Evolutionary conservation across 768 basidiomycete genomes (phyloP), one percentile per base, ranked within the genome.

Genomic region (Royoungia palumana): DNA sequence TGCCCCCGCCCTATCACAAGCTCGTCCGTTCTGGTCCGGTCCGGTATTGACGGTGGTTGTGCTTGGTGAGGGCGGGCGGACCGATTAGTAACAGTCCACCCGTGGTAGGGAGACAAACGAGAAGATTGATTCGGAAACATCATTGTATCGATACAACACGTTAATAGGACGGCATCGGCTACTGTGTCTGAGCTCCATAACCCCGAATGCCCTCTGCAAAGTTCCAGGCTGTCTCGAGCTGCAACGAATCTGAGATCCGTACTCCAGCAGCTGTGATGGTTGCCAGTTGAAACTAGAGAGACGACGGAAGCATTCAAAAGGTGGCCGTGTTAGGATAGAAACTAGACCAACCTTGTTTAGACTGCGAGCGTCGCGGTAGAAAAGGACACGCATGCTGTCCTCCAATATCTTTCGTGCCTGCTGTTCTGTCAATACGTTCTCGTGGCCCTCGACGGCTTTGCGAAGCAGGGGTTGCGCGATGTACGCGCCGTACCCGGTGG

Each of bases 351-450:
- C 94, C 82, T 97, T 96, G 78, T 98, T 89, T 67, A 94, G 73
- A 73, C 89, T 92, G 57, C 95, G 78, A 6, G 95, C 95, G 60
- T 99, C 96, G 37, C 96, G 83, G 72, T 99, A 99, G 72, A 86
- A 98, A 41, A 99, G 78, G 14, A 98, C 94, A 56, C 84, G 83
- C 85, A 99, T 90, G 64, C 87, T 83, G 42, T 88, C 81, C 60
- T 88, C 81, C 45, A 99, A 64, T 50, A 98, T 86, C 59, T 77
- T 72, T 21, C 77, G 73, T 14, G 92, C 96, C 49, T 93, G 81
- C 34, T 83, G 85, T 61, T 89, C 87, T 2, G 86, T 86, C 47
- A 98, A 69, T 1, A 68, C 71, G 41, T 87, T 78, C 58, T 90
- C 87, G 20, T 77, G 73, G 4, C 85, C 87, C 68, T 99, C 94